A percentile compares a stretch with the other conserved stretches of the same genome.
Evolutionary conservation across 164 flowering plant genomes (phyloP).

Genomic region (Berberis vulgaris): DNA sequence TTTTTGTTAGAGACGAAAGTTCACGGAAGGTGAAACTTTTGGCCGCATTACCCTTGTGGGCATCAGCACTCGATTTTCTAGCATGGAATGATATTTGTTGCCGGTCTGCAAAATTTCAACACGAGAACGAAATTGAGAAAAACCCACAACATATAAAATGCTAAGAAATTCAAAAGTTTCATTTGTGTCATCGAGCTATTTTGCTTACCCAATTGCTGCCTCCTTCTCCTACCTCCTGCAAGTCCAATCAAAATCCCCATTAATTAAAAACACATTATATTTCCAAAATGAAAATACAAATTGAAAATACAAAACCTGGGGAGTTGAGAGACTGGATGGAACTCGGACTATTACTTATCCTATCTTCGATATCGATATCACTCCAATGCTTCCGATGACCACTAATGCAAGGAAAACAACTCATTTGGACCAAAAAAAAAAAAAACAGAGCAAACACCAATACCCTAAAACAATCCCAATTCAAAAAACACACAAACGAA

Average conservation of each 20-base stretch:
- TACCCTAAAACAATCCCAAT: not conserved
- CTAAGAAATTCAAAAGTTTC: not conserved
- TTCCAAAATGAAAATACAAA: not conserved
- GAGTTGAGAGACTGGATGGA: constrained; percentile 5
- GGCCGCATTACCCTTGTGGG: constrained; percentile 21
- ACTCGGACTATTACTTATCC: not conserved
- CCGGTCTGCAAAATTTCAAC: constrained; percentile 10
- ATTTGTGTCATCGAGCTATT: not conserved
- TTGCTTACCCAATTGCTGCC: constrained; percentile 13
- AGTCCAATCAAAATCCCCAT: not conserved
- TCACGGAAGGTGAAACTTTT: constrained; percentile 59
- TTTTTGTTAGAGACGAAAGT: constrained; percentile 54
- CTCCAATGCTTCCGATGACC: constrained; percentile 15
- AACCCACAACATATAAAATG: not conserved
- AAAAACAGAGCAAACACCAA: not conserved
- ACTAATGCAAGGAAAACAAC: constrained; percentile 23
- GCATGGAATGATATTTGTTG: constrained; percentile 1
- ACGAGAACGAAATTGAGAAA: not conserved
- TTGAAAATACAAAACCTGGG: not conserved
- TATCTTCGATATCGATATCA: constrained; percentile 14
- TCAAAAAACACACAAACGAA: not conserved
- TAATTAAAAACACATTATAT: not conserved
- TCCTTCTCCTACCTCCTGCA: constrained; percentile 26
- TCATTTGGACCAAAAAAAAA: constrained; percentile 5
- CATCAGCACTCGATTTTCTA: not conserved